Percentiles rank a stretch among this genome's conserved stretches.
Evolutionary conservation across 2,329 filamentous ascomycete genomes (phyloP).

Genomic region (Aschersonia sp.): DNA sequence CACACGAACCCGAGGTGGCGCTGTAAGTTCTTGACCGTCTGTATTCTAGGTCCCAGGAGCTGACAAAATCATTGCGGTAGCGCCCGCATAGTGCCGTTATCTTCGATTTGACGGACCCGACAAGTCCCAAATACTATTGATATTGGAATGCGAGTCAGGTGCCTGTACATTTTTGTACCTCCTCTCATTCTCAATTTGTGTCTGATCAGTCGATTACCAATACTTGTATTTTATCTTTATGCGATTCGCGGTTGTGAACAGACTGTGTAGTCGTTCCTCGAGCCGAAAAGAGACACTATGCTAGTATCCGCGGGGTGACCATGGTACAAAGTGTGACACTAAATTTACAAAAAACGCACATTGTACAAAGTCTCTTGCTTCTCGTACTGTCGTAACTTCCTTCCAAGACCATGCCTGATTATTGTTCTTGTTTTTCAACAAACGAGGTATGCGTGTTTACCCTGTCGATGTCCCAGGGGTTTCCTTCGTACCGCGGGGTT

Average conservation of each 20-base stretch:
- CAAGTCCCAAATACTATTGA: constrained; percentile 34
- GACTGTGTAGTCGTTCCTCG: no score
- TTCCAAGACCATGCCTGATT: not conserved
- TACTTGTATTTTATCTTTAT: no score
- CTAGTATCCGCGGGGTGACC: no score
- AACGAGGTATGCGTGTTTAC: constrained; percentile 3
- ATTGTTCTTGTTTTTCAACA: not conserved
- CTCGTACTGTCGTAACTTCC: no score
- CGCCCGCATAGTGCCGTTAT: constrained; percentile 42
- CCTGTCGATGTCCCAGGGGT: constrained; percentile 4
- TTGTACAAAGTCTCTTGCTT: no score
- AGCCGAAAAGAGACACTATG: no score
- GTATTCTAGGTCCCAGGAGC: no score
- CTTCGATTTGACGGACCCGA: constrained; percentile 40
- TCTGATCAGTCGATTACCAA: not conserved
- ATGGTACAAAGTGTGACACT: no score
- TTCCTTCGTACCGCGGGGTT: constrained; percentile 1
- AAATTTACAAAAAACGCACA: no score
- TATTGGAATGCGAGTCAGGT: not conserved
- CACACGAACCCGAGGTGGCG: constrained; percentile 35
- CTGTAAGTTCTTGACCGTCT: constrained; percentile 9
- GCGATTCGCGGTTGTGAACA: no score
- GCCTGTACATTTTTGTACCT: not conserved
- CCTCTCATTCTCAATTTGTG: not conserved
- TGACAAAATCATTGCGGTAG: constrained; percentile 1